phyloP scores from a whole-genome alignment of 768 basidiomycete genomes.

The Stropharia rugosoannulata region DNA sequence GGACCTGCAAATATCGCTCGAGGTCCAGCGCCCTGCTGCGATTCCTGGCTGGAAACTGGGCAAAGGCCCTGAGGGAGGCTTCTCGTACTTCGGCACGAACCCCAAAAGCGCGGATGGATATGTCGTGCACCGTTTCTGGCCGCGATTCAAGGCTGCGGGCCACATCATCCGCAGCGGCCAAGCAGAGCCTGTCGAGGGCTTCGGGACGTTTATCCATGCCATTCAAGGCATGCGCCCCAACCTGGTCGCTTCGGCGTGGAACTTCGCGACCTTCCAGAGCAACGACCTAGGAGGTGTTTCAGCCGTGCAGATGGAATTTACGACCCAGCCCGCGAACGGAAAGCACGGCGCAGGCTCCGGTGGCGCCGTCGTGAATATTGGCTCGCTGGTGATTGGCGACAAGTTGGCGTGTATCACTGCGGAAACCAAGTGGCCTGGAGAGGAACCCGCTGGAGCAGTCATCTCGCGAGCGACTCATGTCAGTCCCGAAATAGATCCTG shows the following conservation, averaged over 20 bases:
- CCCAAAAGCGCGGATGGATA: constrained; percentile 73
- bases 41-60: constrained; percentile 91
- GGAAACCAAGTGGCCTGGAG: constrained; percentile 75
- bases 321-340: constrained; percentile 78
- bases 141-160: constrained; percentile 61
- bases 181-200: constrained; percentile 54
- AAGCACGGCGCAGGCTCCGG: constrained; percentile 79
- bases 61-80: constrained; percentile 83
- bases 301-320: constrained; percentile 95
- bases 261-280: constrained; percentile 92
- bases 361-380: constrained; percentile 81
- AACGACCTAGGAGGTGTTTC: constrained; percentile 69
- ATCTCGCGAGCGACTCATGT: constrained; percentile 69
- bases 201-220: constrained; percentile 90
- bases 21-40: constrained; percentile 64
- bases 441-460: constrained; percentile 46
- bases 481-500: constrained; percentile 60
- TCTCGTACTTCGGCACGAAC: constrained; percentile 83
- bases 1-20: constrained; percentile 80
- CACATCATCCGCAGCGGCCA: constrained; percentile 66
- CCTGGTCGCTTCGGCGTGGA: constrained; percentile 90
- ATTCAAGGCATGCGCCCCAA: constrained; percentile 99
- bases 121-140: constrained; percentile 92
- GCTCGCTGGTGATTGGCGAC: constrained; percentile 77
- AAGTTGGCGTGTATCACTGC: constrained; percentile 78